These are phyloP conservation scores for Cadophora sp. DNA, from an alignment of 2,329 filamentous ascomycete genomes.

Conservation along the genomic window DNA sequence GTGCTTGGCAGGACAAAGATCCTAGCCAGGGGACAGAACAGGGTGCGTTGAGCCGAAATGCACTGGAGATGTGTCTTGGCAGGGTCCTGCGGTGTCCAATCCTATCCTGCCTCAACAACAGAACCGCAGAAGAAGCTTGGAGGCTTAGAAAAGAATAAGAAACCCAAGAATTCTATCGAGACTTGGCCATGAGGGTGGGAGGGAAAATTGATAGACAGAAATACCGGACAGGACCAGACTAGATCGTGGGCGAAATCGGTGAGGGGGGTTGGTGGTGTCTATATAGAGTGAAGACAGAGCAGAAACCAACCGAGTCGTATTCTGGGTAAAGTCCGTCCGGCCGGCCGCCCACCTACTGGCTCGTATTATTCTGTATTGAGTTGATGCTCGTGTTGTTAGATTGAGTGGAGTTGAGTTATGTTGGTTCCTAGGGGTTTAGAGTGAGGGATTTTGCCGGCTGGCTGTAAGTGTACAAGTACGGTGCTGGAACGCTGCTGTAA, in stretches of 20 bases:
- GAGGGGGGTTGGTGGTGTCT: no score
- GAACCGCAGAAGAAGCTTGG: no score
- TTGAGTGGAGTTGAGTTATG: background rate
- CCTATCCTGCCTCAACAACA: background rate
- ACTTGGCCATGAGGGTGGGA: background rate
- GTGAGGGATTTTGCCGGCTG: background rate
- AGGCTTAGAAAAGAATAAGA: background rate
- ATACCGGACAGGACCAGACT: background rate
- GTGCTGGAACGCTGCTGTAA: no score
- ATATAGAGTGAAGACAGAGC: background rate
- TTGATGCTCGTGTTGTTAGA: no score
- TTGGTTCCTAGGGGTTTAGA: background rate
- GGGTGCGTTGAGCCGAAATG: background rate
- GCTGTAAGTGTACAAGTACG: no score
- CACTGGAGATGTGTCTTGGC: constrained; percentile 3
- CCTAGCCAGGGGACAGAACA: background rate
- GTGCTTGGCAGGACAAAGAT: background rate
- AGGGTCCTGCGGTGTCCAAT: constrained; percentile 8
- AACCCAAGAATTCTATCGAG: background rate
- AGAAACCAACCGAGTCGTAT: background rate
- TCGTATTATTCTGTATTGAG: no score
- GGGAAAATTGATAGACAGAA: background rate
- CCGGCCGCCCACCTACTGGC: no score
- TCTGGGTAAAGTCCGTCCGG: background rate
- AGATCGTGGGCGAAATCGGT: no score